Conservation (phyloP, 331 rosid genomes). For the Prunus yedoensis region DNA sequence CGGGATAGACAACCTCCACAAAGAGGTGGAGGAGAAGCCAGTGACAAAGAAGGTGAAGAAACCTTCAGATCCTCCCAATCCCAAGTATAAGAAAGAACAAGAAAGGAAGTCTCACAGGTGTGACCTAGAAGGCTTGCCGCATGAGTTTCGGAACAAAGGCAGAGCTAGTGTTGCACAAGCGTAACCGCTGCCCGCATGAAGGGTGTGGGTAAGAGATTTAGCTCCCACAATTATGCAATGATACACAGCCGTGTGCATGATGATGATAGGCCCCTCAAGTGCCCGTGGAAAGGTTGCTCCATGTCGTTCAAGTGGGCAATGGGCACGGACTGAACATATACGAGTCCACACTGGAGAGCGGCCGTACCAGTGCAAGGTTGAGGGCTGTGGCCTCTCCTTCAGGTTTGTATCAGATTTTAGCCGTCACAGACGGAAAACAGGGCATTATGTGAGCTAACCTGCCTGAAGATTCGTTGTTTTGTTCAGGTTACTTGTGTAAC, state of each 20-base stretch:
- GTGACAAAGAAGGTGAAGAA: slow-evolving; percentile 47
- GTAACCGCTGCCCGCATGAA: slow-evolving; percentile 78
- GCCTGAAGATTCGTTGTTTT: slow-evolving; percentile 28
- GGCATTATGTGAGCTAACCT: slow-evolving; percentile 63
- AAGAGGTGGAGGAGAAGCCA: slow-evolving; percentile 35
- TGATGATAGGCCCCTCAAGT: slow-evolving; percentile 93
- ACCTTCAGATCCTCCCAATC: slow-evolving; percentile 37
- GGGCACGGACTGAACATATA: slow-evolving; percentile 97
- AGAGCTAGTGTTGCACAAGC: slow-evolving; percentile 74
- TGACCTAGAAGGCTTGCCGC: slow-evolving; percentile 76
- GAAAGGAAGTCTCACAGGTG: slow-evolving; percentile 53
- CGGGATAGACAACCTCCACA: slow-evolving; percentile 27
- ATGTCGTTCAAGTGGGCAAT: slow-evolving; percentile 99
- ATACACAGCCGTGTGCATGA: slow-evolving; percentile 92
- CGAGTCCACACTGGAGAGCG: slow-evolving; percentile 97
- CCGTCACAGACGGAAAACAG: slow-evolving; percentile 91
- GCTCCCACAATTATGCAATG: slow-evolving; percentile 83
- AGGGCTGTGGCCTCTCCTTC: slow-evolving; percentile 89
- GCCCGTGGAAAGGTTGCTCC: slow-evolving; percentile 98
- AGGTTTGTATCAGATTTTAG: slow-evolving; percentile 93
- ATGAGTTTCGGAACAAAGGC: slow-evolving; percentile 77
- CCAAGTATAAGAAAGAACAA: slow-evolving; percentile 41
- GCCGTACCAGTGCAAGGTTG: slow-evolving; percentile 84
- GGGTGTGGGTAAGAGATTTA: slow-evolving; percentile 95
- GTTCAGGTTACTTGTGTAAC: slow-evolving; percentile 24